Evolutionary conservation across 192 early-diverging fungal species (phyloP).

Genomic region (Coemansia sp.): DNA sequence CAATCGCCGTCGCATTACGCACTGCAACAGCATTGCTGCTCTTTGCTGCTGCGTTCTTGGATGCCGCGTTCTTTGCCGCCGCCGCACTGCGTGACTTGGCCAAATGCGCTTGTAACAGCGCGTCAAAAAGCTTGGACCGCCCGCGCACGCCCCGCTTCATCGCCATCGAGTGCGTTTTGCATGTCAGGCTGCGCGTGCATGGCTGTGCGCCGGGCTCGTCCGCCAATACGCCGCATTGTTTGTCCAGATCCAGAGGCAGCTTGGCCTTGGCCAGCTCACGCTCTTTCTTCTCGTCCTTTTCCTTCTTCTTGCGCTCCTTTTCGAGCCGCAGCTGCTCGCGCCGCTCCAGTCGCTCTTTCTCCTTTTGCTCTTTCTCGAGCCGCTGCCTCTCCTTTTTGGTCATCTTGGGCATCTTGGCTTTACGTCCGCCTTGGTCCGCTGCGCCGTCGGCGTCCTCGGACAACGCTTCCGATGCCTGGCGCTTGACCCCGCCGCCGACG

Average conservation of each 20-base stretch:
- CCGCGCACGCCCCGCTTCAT: constrained; percentile 82
- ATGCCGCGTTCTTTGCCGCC: constrained; percentile 42
- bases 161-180: constrained; percentile 92
- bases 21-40: constrained; percentile 45
- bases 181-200: constrained; percentile 89
- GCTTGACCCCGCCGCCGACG: constrained; percentile 16
- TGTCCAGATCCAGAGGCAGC: constrained; percentile 84
- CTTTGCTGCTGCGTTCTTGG: constrained; percentile 45
- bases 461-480: constrained; percentile 24
- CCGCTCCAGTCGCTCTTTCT: constrained; percentile 38
- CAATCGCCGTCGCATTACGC: constrained; percentile 49
- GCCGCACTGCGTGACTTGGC: constrained; percentile 69
- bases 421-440: constrained; percentile 2
- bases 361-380: constrained; percentile 43
- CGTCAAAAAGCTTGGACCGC: constrained; percentile 81
- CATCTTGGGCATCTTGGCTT: constrained; percentile 21
- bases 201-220: constrained; percentile 56
- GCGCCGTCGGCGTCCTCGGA: constrained; percentile 13
- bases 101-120: constrained; percentile 72
- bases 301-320: constrained; percentile 50
- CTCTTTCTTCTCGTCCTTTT: constrained; percentile 59
- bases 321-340: constrained; percentile 39
- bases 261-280: constrained; percentile 36
- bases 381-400: constrained; percentile 44
- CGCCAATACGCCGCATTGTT: constrained; percentile 79